Percentiles rank a stretch among this genome's conserved stretches.
phyloP scores from a whole-genome alignment of 192 early-diverging fungal species.

The Podila horticola region DNA sequence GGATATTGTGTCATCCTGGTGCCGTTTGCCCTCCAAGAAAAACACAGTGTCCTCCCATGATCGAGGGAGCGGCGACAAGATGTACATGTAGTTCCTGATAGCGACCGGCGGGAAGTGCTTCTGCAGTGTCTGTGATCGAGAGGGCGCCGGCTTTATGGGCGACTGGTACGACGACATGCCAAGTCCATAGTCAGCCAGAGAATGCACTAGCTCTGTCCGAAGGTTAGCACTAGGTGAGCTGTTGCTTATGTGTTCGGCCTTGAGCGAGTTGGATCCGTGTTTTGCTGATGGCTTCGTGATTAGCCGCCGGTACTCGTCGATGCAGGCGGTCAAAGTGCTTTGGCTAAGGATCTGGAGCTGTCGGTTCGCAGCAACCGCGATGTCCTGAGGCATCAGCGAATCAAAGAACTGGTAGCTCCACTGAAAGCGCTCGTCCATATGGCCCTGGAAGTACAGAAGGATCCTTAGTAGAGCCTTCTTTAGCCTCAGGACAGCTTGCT shows the following conservation, averaged over 20 bases:
- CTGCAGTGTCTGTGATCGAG: conserved; percentile 32
- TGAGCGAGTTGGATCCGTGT: conserved; percentile 3
- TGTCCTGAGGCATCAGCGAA: conserved; percentile 20
- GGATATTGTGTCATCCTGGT: not conserved
- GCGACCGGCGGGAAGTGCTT: conserved; percentile 39
- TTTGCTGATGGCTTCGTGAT: conserved; percentile 1
- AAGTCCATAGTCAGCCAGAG: conserved; percentile 43
- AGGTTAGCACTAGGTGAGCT: conserved; percentile 31
- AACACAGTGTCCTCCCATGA: conserved; percentile 23
- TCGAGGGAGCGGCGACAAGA: conserved; percentile 29
- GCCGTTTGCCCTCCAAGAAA: conserved; percentile 23
- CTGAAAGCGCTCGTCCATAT: conserved; percentile 35
- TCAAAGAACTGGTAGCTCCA: conserved; percentile 43
- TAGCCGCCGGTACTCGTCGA: conserved; percentile 22
- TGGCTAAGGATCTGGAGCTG: conserved; percentile 13
- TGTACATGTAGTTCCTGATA: conserved; percentile 43
- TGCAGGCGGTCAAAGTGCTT: conserved; percentile 9
- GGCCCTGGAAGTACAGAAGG: conserved; percentile 41
- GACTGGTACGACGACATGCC: conserved; percentile 41
- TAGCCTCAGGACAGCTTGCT: conserved; percentile 4
- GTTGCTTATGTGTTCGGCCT: not conserved
- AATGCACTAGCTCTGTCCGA: conserved; percentile 26
- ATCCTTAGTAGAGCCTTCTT: conserved; percentile 16
- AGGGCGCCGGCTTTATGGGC: conserved; percentile 21
- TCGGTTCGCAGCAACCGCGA: conserved; percentile 16